A percentile compares a stretch with the other conserved stretches of the same genome.
These are phyloP conservation scores for Colletotrichum sp. DNA, from an alignment of 2,329 filamentous ascomycete species.

Conservation along the genomic window DNA sequence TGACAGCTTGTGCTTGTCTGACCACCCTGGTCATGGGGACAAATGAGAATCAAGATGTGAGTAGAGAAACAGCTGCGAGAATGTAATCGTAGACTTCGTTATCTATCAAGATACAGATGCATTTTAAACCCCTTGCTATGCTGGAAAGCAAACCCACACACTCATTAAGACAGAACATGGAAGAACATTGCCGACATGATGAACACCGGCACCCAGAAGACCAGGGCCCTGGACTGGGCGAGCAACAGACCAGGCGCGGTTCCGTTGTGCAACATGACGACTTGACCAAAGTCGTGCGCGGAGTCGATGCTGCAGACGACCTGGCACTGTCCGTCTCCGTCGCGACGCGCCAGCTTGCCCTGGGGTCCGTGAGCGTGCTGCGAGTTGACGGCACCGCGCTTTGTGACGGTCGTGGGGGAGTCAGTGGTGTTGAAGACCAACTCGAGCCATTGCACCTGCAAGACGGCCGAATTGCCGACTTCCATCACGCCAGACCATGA, in stretches of 20 bases:
- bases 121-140: slow-evolving; percentile 9
- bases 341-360: slow-evolving; percentile 1
- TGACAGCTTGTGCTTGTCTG: not conserved
- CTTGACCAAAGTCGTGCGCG: slow-evolving; percentile 38
- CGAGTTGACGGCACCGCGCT: not conserved
- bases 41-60: not conserved
- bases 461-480: slow-evolving; percentile 50
- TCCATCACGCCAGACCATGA: slow-evolving; percentile 66
- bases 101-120: not conserved
- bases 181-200: slow-evolving; percentile 14
- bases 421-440: slow-evolving; percentile 57
- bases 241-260: slow-evolving; percentile 25
- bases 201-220: slow-evolving; percentile 21
- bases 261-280: slow-evolving; percentile 37
- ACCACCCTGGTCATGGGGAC: not conserved
- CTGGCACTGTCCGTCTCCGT: slow-evolving; percentile 23
- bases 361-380: slow-evolving; percentile 1
- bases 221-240: slow-evolving; percentile 13
- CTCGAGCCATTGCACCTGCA: slow-evolving; percentile 69
- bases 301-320: slow-evolving; percentile 40
- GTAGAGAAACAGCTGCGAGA: not conserved
- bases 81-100: not conserved
- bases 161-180: slow-evolving; percentile 30
- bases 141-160: not conserved
- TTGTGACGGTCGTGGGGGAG: not conserved